Conservation (phyloP, 306 rosid species). For the Inga leiocalycina region DNA sequence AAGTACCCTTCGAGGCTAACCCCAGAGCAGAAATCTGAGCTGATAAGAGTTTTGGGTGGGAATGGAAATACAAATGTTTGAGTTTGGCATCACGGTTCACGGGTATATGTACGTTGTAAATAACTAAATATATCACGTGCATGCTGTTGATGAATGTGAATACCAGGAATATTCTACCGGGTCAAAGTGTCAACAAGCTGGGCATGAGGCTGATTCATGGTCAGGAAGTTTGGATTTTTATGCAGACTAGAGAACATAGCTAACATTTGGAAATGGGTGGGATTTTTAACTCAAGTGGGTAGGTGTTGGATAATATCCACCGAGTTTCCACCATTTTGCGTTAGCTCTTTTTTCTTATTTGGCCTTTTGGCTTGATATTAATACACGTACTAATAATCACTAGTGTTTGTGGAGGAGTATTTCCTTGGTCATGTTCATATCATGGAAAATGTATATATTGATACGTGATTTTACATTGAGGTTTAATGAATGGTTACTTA, state of each 20-base stretch:
- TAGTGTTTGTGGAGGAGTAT: slow-evolving; percentile 7
- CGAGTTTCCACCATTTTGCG: slow-evolving; percentile 12
- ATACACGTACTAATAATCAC: slow-evolving; percentile 3
- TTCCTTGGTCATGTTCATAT: slow-evolving; percentile 17
- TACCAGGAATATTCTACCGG: slow-evolving; percentile 32
- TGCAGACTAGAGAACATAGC: slow-evolving; percentile 37
- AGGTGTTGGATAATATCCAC: slow-evolving; percentile 29
- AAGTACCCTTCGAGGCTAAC: slow-evolving; percentile 81
- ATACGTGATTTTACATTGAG: slow-evolving; percentile 16
- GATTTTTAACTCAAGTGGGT: slow-evolving; percentile 15
- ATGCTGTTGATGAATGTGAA: slow-evolving; percentile 44
- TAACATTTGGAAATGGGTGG: slow-evolving; percentile 25
- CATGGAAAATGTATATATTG: slow-evolving; percentile 38
- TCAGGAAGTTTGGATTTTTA: slow-evolving; percentile 33
- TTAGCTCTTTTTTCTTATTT: slow-evolving; percentile 18
- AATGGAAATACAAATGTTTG: slow-evolving; percentile 49
- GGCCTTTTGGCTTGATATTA: slow-evolving; percentile 25
- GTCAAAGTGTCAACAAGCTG: slow-evolving; percentile 1
- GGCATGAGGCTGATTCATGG: slow-evolving; percentile 21
- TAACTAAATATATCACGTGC: slow-evolving; percentile 36
- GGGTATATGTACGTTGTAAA: slow-evolving; percentile 29
- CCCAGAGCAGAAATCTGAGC: slow-evolving; percentile 77
- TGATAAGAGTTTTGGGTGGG: slow-evolving; percentile 74
- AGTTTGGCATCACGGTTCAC: slow-evolving; percentile 29
- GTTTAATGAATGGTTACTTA: slow-evolving; percentile 9